Evolutionary conservation across 169 alveolate species (phyloP), one percentile per base, ranked within the genome.

Genomic region (Sarcocystis neurona): DNA sequence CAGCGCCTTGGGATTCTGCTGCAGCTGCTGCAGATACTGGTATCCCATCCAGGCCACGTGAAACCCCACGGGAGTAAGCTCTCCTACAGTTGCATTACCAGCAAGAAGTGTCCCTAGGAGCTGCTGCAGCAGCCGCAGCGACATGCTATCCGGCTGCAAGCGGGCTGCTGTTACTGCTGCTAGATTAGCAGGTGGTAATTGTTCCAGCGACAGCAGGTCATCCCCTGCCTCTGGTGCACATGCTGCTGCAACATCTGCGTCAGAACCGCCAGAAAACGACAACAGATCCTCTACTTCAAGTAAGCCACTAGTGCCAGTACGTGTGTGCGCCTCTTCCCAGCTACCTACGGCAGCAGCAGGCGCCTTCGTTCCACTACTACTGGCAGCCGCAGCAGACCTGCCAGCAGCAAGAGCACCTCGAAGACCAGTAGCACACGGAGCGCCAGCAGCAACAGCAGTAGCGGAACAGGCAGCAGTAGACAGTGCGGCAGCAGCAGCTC

Each of bases 11-110:
- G 3, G 2, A 58, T 27, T 27, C 18, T 27, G 70, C 70, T 8
- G 18, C 41, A 75, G 84, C 6, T 44, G 3, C 85, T 39, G 39
- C 43, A 77, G 68, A 30, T 30, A 47, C 63, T 77, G 85, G 70
- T 46, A 47, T 15, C 48, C 68, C 39, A 77, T 10, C 85, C 85
- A 77, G 30, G 85, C 85, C 50, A 77, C n/a, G 34, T 77, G 85
- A 23, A 77, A 77, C 34, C 85, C 85, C 27, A 68, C 50, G 1
- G 46, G 43, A 6, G 85, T 77, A 18, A 77, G 68, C 32, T 20
- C 68, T 2, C 85, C 85, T 5, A 77, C 34, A 44, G 70, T 39
- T 47, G 70, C 6, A 68, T 77, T 68, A 20, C 70, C 60, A 2
- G 50, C 85, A 6, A 77, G 85, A 60, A 77, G 68, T 8, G 50